Evolutionary conservation across 2,329 filamentous ascomycete genomes (phyloP).

Genomic region (Alternaria sp.): DNA sequence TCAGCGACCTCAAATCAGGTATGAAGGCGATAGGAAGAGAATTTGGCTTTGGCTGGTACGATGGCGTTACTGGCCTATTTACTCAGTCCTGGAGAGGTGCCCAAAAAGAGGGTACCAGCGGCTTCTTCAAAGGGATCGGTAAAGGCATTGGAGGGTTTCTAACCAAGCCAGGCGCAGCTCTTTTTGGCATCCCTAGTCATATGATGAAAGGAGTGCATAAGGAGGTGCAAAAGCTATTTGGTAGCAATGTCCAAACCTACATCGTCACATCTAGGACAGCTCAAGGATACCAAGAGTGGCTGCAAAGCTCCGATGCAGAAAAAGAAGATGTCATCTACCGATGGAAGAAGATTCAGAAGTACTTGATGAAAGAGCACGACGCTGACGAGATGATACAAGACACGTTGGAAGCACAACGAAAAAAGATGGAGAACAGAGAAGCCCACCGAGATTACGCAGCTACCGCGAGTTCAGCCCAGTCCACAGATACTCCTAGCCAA

Average conservation of each 20-base stretch:
- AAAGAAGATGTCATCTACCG: constrained; percentile 24
- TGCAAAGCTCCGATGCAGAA: constrained; percentile 26
- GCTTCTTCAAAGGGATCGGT: constrained; percentile 38
- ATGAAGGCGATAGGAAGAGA: constrained; percentile 31
- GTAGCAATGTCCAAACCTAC: constrained; percentile 22
- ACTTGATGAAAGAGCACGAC: constrained; percentile 18
- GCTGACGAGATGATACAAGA: constrained; percentile 36
- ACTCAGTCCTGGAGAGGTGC: constrained; percentile 33
- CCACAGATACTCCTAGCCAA: background rate
- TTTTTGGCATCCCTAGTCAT: constrained; percentile 27
- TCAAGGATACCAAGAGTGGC: constrained; percentile 34
- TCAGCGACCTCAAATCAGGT: constrained; percentile 33
- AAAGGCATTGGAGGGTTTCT: constrained; percentile 38
- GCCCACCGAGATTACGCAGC: background rate
- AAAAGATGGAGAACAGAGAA: background rate
- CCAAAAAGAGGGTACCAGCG: constrained; percentile 30
- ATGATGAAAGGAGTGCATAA: constrained; percentile 30
- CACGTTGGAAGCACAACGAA: background rate
- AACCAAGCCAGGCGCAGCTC: constrained; percentile 33
- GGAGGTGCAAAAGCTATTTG: constrained; percentile 28
- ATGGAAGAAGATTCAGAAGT: constrained; percentile 25
- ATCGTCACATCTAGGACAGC: constrained; percentile 26
- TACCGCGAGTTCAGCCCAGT: background rate
- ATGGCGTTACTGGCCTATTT: constrained; percentile 35
- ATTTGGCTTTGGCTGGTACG: constrained; percentile 36